Conservation (phyloP, 495 filamentous ascomycete species). For the Penicillium bialowiezense region DNA sequence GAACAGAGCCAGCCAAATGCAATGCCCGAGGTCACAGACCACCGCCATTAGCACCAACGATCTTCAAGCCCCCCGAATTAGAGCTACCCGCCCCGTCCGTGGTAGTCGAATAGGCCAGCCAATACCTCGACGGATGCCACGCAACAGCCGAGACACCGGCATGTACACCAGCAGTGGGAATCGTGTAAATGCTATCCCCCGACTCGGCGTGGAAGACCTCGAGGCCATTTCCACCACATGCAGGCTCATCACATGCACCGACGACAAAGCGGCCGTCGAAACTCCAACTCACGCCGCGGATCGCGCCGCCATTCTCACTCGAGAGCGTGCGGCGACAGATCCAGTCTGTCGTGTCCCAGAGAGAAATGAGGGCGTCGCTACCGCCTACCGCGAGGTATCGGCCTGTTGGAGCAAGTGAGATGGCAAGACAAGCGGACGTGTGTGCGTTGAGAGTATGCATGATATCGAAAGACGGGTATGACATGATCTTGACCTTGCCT, state of each 20-base stretch:
- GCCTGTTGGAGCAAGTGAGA: conserved; percentile 71
- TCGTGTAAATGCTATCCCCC: conserved; percentile 77
- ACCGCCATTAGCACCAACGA: conserved; percentile 64
- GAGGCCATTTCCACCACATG: conserved; percentile 47
- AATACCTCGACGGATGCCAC: conserved; percentile 90
- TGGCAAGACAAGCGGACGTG: conserved; percentile 70
- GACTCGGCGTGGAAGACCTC: conserved; percentile 83
- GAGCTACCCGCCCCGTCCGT: conserved; percentile 66
- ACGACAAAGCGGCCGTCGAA: conserved; percentile 89
- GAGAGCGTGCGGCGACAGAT: conserved; percentile 79
- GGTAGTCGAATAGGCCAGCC: conserved; percentile 85
- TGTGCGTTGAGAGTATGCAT: conserved; percentile 74
- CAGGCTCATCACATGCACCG: conserved; percentile 77
- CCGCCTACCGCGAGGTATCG: conserved; percentile 85
- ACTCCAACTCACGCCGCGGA: conserved; percentile 83
- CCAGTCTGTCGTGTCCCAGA: conserved; percentile 95
- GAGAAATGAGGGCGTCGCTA: conserved; percentile 78
- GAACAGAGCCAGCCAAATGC: too few species aligned
- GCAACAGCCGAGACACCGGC: conserved; percentile 61
- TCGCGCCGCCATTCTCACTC: conserved; percentile 66
- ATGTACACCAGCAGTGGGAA: conserved; percentile 61
- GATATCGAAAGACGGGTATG: conserved; percentile 53
- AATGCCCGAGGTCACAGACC: conserved; percentile 8
- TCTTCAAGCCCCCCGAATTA: conserved; percentile 74
- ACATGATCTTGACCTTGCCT: conserved; percentile 76